These are phyloP conservation scores for Metschnikowia sp. DNA, from an alignment of 805 yeast genomes.

Conservation along the genomic window DNA sequence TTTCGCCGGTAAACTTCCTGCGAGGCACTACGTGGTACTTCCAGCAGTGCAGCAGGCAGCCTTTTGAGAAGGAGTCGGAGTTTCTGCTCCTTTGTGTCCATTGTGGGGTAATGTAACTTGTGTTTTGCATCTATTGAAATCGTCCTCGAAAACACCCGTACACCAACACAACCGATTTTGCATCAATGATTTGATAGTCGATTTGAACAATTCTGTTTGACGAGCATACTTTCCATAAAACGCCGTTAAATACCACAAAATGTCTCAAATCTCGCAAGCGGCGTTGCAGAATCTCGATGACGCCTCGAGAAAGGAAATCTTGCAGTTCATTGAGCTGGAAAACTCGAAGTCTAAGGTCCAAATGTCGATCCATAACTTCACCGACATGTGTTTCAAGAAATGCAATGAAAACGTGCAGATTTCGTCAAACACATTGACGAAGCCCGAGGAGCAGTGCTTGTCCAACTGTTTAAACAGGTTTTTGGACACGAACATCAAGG, in stretches of 20 bases:
- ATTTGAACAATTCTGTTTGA: too few relatives aligned
- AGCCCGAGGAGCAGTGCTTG: slow-evolving; percentile 68
- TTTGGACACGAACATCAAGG: slow-evolving; percentile 81
- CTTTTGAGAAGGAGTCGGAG: background rate
- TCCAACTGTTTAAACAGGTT: slow-evolving; percentile 80
- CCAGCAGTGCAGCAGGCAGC: background rate
- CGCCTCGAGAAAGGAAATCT: slow-evolving; percentile 66
- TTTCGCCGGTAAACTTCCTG: slow-evolving; percentile 14
- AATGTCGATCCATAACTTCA: slow-evolving; percentile 80
- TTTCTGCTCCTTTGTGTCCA: slow-evolving; percentile 4
- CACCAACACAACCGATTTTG: slow-evolving; percentile 3
- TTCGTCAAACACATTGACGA: slow-evolving; percentile 46
- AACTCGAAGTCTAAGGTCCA: slow-evolving; percentile 85
- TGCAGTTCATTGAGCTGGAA: slow-evolving; percentile 75
- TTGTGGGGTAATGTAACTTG: background rate
- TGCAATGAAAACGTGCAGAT: slow-evolving; percentile 55
- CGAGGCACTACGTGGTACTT: background rate
- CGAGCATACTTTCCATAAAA: background rate
- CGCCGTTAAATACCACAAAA: slow-evolving; percentile 4
- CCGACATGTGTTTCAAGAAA: slow-evolving; percentile 86
- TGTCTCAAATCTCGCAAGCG: slow-evolving; percentile 36
- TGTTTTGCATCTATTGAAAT: background rate
- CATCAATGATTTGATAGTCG: too few relatives aligned
- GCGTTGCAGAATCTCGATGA: slow-evolving; percentile 53
- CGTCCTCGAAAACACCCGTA: slow-evolving; percentile 4